phyloP scores from a whole-genome alignment of 345 rosid genomes.

The Citrus sp. region DNA sequence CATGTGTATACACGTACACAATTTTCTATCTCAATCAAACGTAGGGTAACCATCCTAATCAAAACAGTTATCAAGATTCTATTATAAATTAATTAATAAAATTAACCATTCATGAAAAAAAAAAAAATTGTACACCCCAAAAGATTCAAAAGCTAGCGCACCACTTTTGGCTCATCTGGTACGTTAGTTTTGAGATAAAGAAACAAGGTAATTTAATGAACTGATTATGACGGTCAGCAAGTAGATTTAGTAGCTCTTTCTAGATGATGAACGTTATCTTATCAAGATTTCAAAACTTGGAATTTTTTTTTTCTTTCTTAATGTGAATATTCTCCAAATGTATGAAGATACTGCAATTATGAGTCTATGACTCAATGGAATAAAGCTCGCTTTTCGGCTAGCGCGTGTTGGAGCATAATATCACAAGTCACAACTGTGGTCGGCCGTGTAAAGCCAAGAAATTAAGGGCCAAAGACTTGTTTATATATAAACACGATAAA shows the following conservation, averaged over 20 bases:
- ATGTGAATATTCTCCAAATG: not conserved
- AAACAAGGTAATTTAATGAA: not conserved
- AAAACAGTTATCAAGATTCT: not conserved
- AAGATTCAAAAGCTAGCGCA: not conserved
- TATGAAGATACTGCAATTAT: not conserved
- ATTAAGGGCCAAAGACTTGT: not conserved
- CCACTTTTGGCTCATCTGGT: not conserved
- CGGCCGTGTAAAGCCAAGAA: slow-evolving; percentile 3
- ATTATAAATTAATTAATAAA: not conserved
- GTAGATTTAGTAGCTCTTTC: not conserved
- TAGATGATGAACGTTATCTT: not conserved
- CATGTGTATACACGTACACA: not conserved
- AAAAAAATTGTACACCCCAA: not conserved
- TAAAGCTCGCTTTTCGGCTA: not conserved
- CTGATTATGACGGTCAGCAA: not conserved
- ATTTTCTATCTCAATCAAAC: not conserved
- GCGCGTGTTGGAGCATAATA: not conserved
- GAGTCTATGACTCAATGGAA: too few relatives aligned
- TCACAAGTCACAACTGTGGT: not conserved
- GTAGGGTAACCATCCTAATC: not conserved
- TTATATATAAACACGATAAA: not conserved
- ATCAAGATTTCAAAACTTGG: not conserved
- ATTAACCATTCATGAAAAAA: too few relatives aligned
- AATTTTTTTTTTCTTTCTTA: not conserved
- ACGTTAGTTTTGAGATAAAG: not conserved